phyloP scores from a whole-genome alignment of 2,329 filamentous ascomycete genomes.

The Fusarium agapanthi region DNA sequence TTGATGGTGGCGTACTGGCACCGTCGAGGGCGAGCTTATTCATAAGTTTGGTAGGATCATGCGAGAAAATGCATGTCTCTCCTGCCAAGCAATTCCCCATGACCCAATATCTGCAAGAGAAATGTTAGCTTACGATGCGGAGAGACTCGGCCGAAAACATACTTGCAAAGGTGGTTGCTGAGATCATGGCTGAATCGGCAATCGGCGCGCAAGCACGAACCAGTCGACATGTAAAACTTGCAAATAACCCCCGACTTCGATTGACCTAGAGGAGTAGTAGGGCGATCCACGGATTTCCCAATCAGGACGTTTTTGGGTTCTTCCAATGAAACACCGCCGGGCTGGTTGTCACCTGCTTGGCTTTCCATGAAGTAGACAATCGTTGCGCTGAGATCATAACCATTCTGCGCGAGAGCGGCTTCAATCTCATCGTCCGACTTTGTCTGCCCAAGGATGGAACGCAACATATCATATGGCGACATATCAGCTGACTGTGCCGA shows the following conservation, averaged over 20 bases:
- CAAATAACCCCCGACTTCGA: conserved; percentile 90
- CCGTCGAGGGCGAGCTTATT: conserved; percentile 81
- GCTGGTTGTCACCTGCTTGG: conserved; percentile 55
- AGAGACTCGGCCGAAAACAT: conserved; percentile 54
- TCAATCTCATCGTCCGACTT: conserved; percentile 95
- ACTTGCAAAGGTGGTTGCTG: conserved; percentile 98
- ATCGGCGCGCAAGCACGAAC: conserved; percentile 94
- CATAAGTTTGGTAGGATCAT: conserved; percentile 88
- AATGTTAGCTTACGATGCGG: neutral
- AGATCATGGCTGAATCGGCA: conserved; percentile 97
- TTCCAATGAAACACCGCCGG: conserved; percentile 49
- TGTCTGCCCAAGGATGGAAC: conserved; percentile 89
- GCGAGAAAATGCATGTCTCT: conserved; percentile 94
- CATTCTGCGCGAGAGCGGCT: conserved; percentile 84
- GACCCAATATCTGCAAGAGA: conserved; percentile 80
- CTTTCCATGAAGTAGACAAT: conserved; percentile 86
- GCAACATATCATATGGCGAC: conserved; percentile 97
- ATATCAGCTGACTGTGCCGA: conserved; percentile 81
- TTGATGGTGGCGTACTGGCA: conserved; percentile 69
- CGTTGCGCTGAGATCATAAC: conserved; percentile 92
- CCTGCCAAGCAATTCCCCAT: conserved; percentile 95
- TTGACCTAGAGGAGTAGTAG: conserved; percentile 78
- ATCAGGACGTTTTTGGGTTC: conserved; percentile 78
- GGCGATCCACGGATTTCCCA: conserved; percentile 89
- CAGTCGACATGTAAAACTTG: conserved; percentile 95